These are phyloP conservation scores for Boeremia lycopersici DNA, from an alignment of 2,329 filamentous ascomycete species.

Conservation along the genomic window DNA sequence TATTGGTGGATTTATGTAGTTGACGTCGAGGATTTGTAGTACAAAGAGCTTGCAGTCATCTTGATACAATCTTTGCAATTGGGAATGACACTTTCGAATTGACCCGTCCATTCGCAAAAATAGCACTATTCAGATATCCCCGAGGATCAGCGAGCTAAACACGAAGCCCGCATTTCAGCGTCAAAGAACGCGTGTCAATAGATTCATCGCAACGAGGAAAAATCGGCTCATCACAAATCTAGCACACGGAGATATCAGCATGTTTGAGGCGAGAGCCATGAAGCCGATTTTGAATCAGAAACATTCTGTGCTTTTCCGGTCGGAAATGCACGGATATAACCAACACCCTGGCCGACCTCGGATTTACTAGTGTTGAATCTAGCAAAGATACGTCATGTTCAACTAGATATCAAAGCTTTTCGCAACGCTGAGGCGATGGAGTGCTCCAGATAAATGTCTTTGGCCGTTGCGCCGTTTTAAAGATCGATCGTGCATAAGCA, in stretches of 20 bases:
- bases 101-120: background rate
- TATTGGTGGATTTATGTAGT: conserved; percentile 25
- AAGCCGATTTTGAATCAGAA: background rate
- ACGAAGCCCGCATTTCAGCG: too few relatives aligned
- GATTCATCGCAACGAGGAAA: background rate
- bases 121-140: background rate
- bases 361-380: background rate
- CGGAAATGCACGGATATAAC: conserved; percentile 6
- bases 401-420: background rate
- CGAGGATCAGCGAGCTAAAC: too few relatives aligned
- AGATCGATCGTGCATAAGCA: background rate
- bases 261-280: background rate
- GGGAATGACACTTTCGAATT: background rate
- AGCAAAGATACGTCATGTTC: conserved; percentile 5
- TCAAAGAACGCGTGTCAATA: too few relatives aligned
- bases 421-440: conserved; percentile 4
- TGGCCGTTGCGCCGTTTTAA: conserved; percentile 3
- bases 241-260: background rate
- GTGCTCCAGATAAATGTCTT: background rate
- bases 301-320: background rate
- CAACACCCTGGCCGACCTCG: background rate
- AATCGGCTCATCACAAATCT: background rate
- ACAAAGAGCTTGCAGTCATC: background rate
- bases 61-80: background rate
- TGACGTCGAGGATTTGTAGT: background rate